These are phyloP conservation scores for Cadophora sp. DNA, from an alignment of 2,329 filamentous ascomycete species.

Conservation along the genomic window DNA sequence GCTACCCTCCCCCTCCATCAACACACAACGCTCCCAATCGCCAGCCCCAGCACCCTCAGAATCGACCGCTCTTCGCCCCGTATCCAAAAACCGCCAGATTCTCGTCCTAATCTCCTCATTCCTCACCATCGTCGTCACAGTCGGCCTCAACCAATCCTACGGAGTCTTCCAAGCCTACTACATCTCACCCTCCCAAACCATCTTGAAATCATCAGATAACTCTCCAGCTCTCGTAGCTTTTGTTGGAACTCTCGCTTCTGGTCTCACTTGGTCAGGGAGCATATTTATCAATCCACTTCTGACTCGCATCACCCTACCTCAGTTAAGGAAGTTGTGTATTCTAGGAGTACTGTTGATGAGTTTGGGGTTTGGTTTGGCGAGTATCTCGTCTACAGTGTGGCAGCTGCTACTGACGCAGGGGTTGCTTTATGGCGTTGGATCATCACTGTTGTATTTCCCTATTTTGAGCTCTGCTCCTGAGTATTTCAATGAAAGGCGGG, in stretches of 20 bases:
- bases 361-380: slow-evolving; percentile 52
- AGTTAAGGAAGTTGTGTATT: slow-evolving; percentile 49
- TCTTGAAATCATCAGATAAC: slow-evolving; percentile 47
- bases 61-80: slow-evolving; percentile 33
- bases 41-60: background rate
- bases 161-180: slow-evolving; percentile 59
- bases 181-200: slow-evolving; percentile 49
- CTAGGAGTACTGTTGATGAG: slow-evolving; percentile 51
- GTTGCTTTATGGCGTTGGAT: slow-evolving; percentile 53
- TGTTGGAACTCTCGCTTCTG: slow-evolving; percentile 55
- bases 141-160: slow-evolving; percentile 57
- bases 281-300: slow-evolving; percentile 57
- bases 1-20: background rate
- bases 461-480: slow-evolving; percentile 55
- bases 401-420: slow-evolving; percentile 56
- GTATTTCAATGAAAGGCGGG: slow-evolving; percentile 56
- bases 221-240: slow-evolving; percentile 55
- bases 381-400: slow-evolving; percentile 47
- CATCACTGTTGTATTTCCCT: slow-evolving; percentile 51
- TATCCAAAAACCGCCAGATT: slow-evolving; percentile 48
- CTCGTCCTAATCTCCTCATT: slow-evolving; percentile 46
- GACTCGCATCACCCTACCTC: slow-evolving; percentile 50
- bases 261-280: slow-evolving; percentile 58
- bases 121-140: slow-evolving; percentile 33
- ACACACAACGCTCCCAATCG: background rate